phyloP scores from a whole-genome alignment of 2,329 filamentous ascomycete genomes.

The Nothophaeocryptopus gaeumannii region DNA sequence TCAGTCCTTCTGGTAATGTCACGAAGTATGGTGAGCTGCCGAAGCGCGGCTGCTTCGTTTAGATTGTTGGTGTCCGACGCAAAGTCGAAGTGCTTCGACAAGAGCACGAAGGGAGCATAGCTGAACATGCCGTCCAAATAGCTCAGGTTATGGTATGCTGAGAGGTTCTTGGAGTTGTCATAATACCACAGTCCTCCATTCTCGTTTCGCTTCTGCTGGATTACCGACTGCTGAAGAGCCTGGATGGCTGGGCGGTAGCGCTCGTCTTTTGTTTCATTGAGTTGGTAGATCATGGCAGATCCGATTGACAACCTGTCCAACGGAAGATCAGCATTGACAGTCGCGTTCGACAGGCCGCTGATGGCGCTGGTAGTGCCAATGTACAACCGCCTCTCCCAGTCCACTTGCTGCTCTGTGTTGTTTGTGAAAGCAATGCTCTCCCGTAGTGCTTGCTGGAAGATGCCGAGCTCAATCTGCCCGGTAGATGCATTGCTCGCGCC shows the following conservation, averaged over 20 bases:
- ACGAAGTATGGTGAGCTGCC: conserved; percentile 49
- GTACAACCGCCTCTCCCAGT: conserved; percentile 18
- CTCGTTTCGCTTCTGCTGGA: conserved; percentile 30
- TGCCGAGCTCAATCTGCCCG: conserved; percentile 32
- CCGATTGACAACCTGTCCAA: conserved; percentile 36
- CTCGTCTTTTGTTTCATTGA: conserved; percentile 16
- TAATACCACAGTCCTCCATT: conserved; percentile 39
- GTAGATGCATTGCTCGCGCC: conserved; percentile 19
- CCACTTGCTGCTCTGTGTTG: conserved; percentile 7
- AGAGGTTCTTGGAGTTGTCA: conserved; percentile 24
- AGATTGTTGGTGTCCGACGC: conserved; percentile 10
- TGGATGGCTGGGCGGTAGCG: conserved; percentile 17
- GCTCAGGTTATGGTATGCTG: conserved; percentile 50
- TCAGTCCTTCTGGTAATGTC: conserved; percentile 42
- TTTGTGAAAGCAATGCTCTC: conserved; percentile 21
- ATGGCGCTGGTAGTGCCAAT: conserved; percentile 25
- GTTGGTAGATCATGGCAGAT: conserved; percentile 27
- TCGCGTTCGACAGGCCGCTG: conserved; percentile 21
- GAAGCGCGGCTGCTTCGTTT: conserved; percentile 26
- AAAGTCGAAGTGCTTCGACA: conserved; percentile 22
- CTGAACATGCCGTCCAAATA: conserved; percentile 57
- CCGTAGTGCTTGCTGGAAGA: conserved; percentile 36
- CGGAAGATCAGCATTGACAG: conserved; percentile 23
- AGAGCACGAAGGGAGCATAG: conserved; percentile 44
- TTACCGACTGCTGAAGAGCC: conserved; percentile 28